Evolutionary conservation across 352 stramenopile genomes (phyloP).

Genomic region (Stephanocyclus meneghinianus): DNA sequence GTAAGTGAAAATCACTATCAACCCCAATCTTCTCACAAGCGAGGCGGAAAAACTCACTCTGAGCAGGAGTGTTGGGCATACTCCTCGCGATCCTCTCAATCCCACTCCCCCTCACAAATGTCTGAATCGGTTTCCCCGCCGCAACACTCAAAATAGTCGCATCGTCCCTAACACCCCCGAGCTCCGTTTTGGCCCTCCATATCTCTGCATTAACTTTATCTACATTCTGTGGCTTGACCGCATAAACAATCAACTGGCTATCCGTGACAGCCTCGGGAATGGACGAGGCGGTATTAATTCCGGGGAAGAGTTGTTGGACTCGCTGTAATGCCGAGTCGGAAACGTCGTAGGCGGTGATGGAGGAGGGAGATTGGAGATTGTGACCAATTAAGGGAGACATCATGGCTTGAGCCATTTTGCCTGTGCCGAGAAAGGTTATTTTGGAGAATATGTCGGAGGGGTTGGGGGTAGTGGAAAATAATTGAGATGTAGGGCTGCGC

Average conservation of each 20-base stretch:
- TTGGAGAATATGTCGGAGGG: constrained; percentile 57
- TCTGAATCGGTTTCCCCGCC: constrained; percentile 65
- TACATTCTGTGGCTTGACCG: constrained; percentile 93
- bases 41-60: constrained; percentile 59
- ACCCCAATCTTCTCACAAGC: background rate
- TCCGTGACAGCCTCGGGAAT: constrained; percentile 66
- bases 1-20: background rate
- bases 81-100: constrained; percentile 87
- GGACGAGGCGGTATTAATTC: constrained; percentile 48
- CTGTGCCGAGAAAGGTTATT: constrained; percentile 76
- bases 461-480: constrained; percentile 16
- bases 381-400: constrained; percentile 65
- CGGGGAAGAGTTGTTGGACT: constrained; percentile 45
- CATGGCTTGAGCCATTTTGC: constrained; percentile 81
- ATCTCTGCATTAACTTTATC: constrained; percentile 79
- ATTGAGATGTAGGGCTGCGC: background rate
- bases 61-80: constrained; percentile 95
- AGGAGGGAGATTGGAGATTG: constrained; percentile 58
- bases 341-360: constrained; percentile 72
- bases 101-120: constrained; percentile 60
- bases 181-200: constrained; percentile 25
- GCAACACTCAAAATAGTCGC: constrained; percentile 69
- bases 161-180: constrained; percentile 39
- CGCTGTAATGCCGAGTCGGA: constrained; percentile 45
- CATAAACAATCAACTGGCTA: constrained; percentile 90